Evolutionary conservation across 352 stramenopile genomes (phyloP).

Genomic region (Aphanomyces invadans): DNA sequence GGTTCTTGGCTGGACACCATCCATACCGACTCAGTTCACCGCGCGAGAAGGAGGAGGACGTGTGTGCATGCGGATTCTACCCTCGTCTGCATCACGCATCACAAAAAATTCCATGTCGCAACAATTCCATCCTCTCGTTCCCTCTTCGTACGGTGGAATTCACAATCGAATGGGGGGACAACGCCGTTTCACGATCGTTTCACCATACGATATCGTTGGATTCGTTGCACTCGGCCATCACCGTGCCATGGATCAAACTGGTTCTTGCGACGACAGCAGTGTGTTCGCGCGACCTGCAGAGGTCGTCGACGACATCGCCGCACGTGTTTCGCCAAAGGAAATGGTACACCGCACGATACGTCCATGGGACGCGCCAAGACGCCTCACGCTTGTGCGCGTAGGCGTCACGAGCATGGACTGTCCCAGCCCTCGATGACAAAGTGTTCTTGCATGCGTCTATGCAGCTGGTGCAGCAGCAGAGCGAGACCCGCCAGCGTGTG

Average conservation of each 20-base stretch:
- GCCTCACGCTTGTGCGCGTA: neutral
- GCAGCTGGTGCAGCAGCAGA: constrained; percentile 56
- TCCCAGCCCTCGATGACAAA: neutral
- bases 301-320: neutral
- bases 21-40: too few relatives aligned
- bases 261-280: neutral
- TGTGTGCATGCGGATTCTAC: too few relatives aligned
- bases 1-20: too few relatives aligned
- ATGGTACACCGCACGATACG: neutral
- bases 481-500: constrained; percentile 44
- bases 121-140: too few relatives aligned
- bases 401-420: neutral
- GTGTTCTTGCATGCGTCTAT: constrained; percentile 33
- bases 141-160: too few relatives aligned
- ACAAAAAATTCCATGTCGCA: too few relatives aligned
- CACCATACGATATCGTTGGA: neutral
- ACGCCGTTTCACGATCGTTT: neutral
- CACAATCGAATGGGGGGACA: too few relatives aligned
- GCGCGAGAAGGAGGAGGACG: too few relatives aligned
- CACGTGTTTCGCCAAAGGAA: neutral
- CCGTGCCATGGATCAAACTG: neutral
- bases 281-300: neutral
- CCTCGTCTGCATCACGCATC: too few relatives aligned
- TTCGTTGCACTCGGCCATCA: neutral
- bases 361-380: too few relatives aligned